Percentiles rank a stretch among this genome's conserved stretches.
phyloP scores from a whole-genome alignment of 345 rosid genomes.

The Nasturtium officinale region DNA sequence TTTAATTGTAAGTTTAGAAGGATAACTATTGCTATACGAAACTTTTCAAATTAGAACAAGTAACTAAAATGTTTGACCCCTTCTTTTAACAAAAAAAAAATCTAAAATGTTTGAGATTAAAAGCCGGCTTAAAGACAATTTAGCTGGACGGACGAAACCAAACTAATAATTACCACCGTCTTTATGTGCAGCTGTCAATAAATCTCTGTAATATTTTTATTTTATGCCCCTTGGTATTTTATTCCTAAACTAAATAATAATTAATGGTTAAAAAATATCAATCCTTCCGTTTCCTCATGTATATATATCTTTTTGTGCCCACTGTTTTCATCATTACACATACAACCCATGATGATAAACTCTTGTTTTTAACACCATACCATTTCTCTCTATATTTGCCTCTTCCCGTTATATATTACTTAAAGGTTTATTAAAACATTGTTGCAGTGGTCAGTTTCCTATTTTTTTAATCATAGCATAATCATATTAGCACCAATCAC shows the following conservation, averaged over 20 bases:
- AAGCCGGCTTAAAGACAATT: slow-evolving; percentile 56
- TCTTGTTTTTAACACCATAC: slow-evolving; percentile 22
- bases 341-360: slow-evolving; percentile 10
- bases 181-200: slow-evolving; percentile 52
- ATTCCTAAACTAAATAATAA: not conserved
- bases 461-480: no score
- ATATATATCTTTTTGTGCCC: slow-evolving; percentile 60
- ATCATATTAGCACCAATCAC: not conserved
- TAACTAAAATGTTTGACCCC: slow-evolving; percentile 35
- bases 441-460: not conserved
- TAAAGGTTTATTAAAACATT: not conserved
- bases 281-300: slow-evolving; percentile 30
- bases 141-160: slow-evolving; percentile 61
- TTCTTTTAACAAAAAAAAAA: no score
- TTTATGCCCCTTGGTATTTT: not conserved
- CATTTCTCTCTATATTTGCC: not conserved
- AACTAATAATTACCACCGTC: slow-evolving; percentile 58
- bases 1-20: not conserved
- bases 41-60: not conserved
- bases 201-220: slow-evolving; percentile 31
- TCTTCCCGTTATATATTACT: not conserved
- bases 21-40: not conserved
- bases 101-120: slow-evolving; percentile 40
- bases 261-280: slow-evolving; percentile 3
- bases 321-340: slow-evolving; percentile 39